Evolutionary conservation across 352 stramenopile species (phyloP), one percentile per base, ranked within the genome.

Genomic region (Hyaloperonospora arabidopsidis): DNA sequence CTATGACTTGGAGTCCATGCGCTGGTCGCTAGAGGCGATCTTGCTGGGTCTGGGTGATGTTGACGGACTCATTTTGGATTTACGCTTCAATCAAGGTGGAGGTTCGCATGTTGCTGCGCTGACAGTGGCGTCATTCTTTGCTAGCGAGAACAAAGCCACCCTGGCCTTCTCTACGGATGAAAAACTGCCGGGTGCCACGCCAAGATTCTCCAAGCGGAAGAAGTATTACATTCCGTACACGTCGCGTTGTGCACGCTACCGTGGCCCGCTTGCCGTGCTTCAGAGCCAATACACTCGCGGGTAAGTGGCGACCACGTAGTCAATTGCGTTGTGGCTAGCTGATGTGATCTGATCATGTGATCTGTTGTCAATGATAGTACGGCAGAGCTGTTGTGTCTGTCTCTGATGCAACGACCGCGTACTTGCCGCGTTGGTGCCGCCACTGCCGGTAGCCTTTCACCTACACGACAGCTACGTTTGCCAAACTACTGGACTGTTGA

Each of bases 1-100:
- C 17, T 93, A 88, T 53, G 82, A 93, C 54, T 52, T 93, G n/a
- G 82, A 93, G 61, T 84, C 79, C 6, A 90, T 93, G 79, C 79
- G 79, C 14, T 93, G 82, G 82, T 85, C 82, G 23, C 58, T 93
- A n/a, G 79, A 93, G 66, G 79, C 82, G 8, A 84, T 93, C 21
- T 69, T 92, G 38, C 59, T 75, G 22, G 72, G 71, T 7, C 59
- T 89, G 5, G 70, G 72, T n/a, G 69, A 78, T 14, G 49, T 89
- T 12, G 77, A 89, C 28, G 82, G 74, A 15, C 52, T 93, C 15
- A 84, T 93, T 48, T 45, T 93, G 34, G 82, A 93, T 45, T 45
- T 93, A 23, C 77, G 82, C 17, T 86, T 84, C 46, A 93, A 89
- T 51, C 61, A 72, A 59, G 82, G 82, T 21, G 82, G 82, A 38